Conservation (phyloP, 2,329 filamentous ascomycete genomes). For the Macrophomina tecta region DNA sequence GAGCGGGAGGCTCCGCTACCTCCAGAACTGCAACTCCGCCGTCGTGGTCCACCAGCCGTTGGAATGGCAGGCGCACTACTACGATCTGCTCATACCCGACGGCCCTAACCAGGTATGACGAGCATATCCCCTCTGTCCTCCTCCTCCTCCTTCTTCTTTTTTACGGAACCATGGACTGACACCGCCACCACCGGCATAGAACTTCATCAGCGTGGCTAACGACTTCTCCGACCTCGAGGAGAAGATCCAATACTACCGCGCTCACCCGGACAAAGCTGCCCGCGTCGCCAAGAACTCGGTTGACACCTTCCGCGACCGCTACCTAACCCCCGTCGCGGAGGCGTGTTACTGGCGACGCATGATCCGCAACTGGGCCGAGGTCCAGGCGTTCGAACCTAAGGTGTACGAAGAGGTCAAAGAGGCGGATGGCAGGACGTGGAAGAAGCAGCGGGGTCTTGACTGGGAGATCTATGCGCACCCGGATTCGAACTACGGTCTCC, state of each 20-base stretch:
- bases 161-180: too few relatives aligned
- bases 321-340: constrained; percentile 61
- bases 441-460: constrained; percentile 2
- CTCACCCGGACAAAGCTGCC: constrained; percentile 51
- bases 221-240: constrained; percentile 50
- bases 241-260: constrained; percentile 49
- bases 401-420: neutral
- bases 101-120: constrained; percentile 41
- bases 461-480: constrained; percentile 13
- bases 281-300: constrained; percentile 57
- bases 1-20: constrained; percentile 42
- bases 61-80: constrained; percentile 57
- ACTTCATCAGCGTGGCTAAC: constrained; percentile 55
- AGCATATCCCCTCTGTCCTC: neutral
- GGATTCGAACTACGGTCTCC: neutral
- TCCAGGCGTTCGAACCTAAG: constrained; percentile 6
- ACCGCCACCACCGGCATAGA: constrained; percentile 41
- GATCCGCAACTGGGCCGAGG: constrained; percentile 34
- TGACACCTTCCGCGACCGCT: constrained; percentile 57
- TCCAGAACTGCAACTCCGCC: constrained; percentile 49
- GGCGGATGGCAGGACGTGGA: neutral
- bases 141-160: too few relatives aligned
- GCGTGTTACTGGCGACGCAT: constrained; percentile 62
- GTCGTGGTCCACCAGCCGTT: constrained; percentile 56
- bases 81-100: constrained; percentile 51